Base-by-base conservation (phyloP, 495 filamentous ascomycete genomes). In the Penicillium canariense region DNA sequence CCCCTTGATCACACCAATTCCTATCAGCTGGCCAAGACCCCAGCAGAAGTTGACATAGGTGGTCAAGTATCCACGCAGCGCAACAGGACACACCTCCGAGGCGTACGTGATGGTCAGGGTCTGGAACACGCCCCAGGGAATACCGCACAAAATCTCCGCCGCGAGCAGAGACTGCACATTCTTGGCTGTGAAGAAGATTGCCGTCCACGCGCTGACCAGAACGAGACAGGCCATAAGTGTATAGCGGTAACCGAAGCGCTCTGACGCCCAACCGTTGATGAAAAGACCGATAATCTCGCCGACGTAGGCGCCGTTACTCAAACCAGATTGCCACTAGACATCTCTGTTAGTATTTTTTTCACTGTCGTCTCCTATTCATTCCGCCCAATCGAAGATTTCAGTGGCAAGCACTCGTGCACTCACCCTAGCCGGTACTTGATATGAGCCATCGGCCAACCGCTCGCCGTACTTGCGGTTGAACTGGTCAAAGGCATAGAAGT, bases 41-140 rank as follows among this genome's bases (percentile, higher is more conserved):
- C 88, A 93, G 71, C 87, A 90, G 59, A 88, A 84, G 69, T 91
- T 91, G 69, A 92, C 85, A 53, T 90, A 90, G 26, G 87, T 89
- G 0, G 88, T 91, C 46, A 91, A 64, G 62, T 88, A 90, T 17
- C 83, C 81, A 23, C 88, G 81, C 55, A 92, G 77, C 14, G 83
- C 79, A 3, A 89, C 82, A 5, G 88, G 88, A 59, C 83, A 87
- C 32, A 90, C 86, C 62, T 93, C 89, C 43, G 87, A 89, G 36
- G 88, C 89, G 55, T 91, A 93, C 2, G 87, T 90, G 68, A 88
- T 85, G 45, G 86, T 87, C 26, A 87, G 70, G 1, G 88, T 91
- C 68, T 91, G 88, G 70, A 90, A 90, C 27, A 93, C 84, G 56
- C 88, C 89, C 88, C 88, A 91, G 35, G 86, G 85, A 56, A 91